Percentiles rank a stretch among this genome's conserved stretches.
These are phyloP conservation scores for Cercospora sp. DNA, from an alignment of 2,329 filamentous ascomycete species.

Conservation along the genomic window DNA sequence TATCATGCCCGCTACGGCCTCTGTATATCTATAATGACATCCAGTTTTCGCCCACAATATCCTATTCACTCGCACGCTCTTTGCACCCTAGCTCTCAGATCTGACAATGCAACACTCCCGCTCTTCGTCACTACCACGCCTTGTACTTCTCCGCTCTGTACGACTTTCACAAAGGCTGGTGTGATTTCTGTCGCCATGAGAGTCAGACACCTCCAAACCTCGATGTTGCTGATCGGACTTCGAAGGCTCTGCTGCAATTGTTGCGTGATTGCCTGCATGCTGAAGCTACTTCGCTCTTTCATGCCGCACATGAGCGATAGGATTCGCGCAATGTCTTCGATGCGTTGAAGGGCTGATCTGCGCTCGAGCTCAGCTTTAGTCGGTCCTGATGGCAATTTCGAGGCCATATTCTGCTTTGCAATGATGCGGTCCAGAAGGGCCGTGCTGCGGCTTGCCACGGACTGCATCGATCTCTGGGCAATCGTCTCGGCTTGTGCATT, in stretches of 20 bases:
- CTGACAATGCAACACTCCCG: slow-evolving; percentile 29
- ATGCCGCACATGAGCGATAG: slow-evolving; percentile 45
- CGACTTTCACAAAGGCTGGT: slow-evolving; percentile 45
- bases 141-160: slow-evolving; percentile 43
- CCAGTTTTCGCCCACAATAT: neutral
- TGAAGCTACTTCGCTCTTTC: slow-evolving; percentile 45
- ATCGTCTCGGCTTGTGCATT: slow-evolving; percentile 1
- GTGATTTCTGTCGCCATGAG: slow-evolving; percentile 48
- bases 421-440: slow-evolving; percentile 54
- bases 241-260: slow-evolving; percentile 49
- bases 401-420: slow-evolving; percentile 47
- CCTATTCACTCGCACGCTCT: slow-evolving; percentile 15
- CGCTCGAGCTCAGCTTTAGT: slow-evolving; percentile 47
- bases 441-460: slow-evolving; percentile 43
- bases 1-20: neutral
- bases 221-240: slow-evolving; percentile 48
- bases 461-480: slow-evolving; percentile 40
- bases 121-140: slow-evolving; percentile 46
- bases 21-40: neutral
- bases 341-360: slow-evolving; percentile 49
- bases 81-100: slow-evolving; percentile 34
- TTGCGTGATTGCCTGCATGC: slow-evolving; percentile 45
- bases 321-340: slow-evolving; percentile 48
- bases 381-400: slow-evolving; percentile 35
- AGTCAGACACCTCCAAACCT: slow-evolving; percentile 46